Evolutionary conservation across 768 basidiomycete species (phyloP).

Genomic region (Thelephora ganbajun): DNA sequence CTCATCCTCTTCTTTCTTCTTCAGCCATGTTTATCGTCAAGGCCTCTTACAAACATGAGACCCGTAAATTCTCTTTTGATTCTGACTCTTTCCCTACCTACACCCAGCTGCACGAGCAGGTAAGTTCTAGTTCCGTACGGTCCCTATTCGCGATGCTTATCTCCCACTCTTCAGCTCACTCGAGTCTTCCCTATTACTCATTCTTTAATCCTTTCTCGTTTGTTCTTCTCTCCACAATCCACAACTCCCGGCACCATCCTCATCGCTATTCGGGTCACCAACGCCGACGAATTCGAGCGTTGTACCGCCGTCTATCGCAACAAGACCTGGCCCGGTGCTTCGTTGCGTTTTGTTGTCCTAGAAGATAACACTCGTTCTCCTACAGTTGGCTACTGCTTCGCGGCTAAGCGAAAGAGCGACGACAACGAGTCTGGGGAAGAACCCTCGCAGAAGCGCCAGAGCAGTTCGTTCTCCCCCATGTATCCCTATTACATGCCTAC

Average conservation of each 20-base stretch:
- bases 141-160: conserved; percentile 1
- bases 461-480: conserved; percentile 2
- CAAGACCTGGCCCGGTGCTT: conserved; percentile 39
- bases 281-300: conserved; percentile 40
- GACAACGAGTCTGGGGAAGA: not conserved
- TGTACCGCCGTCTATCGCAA: conserved; percentile 35
- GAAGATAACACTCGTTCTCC: conserved; percentile 25
- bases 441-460: not conserved
- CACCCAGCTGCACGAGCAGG: conserved; percentile 48
- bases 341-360: conserved; percentile 48
- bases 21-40: conserved; percentile 61
- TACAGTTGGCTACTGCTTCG: not conserved
- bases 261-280: conserved; percentile 45
- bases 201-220: conserved; percentile 46
- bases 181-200: conserved; percentile 54
- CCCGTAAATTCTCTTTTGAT: conserved; percentile 50
- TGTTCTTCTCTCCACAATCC: conserved; percentile 52
- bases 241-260: conserved; percentile 39
- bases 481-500: conserved; percentile 1
- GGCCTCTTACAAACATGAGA: conserved; percentile 60
- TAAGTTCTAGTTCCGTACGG: conserved; percentile 18
- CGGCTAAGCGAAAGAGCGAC: not conserved
- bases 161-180: conserved; percentile 33
- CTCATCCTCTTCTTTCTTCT: conserved; percentile 14
- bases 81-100: conserved; percentile 47